Conservation (phyloP, 495 filamentous ascomycete species). For the Xylaria nigripes region DNA sequence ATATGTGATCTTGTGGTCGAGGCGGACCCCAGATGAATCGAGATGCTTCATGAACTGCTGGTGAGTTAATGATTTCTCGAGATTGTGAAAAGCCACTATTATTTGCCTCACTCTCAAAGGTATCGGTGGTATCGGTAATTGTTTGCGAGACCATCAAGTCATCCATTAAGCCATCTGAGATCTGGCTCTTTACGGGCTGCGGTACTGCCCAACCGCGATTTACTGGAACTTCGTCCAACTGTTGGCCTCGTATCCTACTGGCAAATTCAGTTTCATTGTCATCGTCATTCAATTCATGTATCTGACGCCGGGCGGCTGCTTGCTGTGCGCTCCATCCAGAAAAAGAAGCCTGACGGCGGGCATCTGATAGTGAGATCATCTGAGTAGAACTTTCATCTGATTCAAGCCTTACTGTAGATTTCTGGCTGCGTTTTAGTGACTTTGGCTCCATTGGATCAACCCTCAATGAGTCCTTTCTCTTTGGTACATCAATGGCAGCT, state of each 20-base stretch:
- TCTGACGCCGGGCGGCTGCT: conserved; percentile 15
- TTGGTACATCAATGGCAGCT: conserved; percentile 35
- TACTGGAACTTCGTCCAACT: conserved; percentile 25
- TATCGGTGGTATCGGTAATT: conserved; percentile 34
- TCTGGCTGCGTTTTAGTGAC: conserved; percentile 20
- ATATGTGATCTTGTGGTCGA: conserved; percentile 24
- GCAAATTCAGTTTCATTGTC: conserved; percentile 25
- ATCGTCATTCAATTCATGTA: conserved; percentile 15
- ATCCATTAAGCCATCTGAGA: conserved; percentile 32
- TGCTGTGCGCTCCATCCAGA: conserved; percentile 24
- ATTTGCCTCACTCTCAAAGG: conserved; percentile 21
- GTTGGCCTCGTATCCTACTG: conserved; percentile 31
- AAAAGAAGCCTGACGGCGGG: conserved; percentile 39
- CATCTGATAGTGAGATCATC: conserved; percentile 72
- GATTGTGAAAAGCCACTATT: conserved; percentile 4
- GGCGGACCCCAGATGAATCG: conserved; percentile 1
- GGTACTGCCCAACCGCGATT: conserved; percentile 15
- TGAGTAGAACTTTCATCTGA: conserved; percentile 70
- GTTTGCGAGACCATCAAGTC: conserved; percentile 39
- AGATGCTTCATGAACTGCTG: conserved; percentile 1
- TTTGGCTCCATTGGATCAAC: conserved; percentile 25
- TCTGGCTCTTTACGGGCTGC: conserved; percentile 21
- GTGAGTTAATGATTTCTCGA: not conserved
- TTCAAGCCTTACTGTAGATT: conserved; percentile 52
- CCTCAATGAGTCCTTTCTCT: conserved; percentile 19